Conservation (phyloP, 2,329 filamentous ascomycete species). For the Tolypocladium ophioglossoides region DNA sequence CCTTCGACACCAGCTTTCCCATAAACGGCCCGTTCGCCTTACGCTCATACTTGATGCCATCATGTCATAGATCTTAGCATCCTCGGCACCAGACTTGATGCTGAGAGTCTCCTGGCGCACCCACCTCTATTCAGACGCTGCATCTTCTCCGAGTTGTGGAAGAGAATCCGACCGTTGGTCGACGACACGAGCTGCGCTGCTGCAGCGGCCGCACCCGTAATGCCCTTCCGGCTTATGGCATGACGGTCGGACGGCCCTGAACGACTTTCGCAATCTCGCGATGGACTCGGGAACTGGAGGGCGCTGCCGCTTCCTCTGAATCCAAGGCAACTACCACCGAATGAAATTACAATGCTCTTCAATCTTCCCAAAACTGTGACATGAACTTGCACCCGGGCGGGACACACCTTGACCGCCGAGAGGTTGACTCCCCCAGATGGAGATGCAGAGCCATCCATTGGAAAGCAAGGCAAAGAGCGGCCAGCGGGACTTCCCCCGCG, state of each 20-base stretch:
- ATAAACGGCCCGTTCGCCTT: slow-evolving; percentile 50
- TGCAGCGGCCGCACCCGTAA: slow-evolving; percentile 14
- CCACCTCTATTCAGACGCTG: slow-evolving; percentile 45
- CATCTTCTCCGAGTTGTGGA: slow-evolving; percentile 38
- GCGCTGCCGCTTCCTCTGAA: too few relatives aligned
- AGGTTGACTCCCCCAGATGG: not conserved
- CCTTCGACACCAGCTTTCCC: slow-evolving; percentile 52
- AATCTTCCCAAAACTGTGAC: not conserved
- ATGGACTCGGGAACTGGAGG: too few relatives aligned
- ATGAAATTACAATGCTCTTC: not conserved
- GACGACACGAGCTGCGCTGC: slow-evolving; percentile 6
- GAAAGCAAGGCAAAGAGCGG: not conserved
- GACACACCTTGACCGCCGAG: not conserved
- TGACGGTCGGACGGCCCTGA: slow-evolving; percentile 40
- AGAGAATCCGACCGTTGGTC: slow-evolving; percentile 19
- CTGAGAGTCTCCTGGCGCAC: slow-evolving; percentile 39
- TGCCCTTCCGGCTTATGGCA: slow-evolving; percentile 29
- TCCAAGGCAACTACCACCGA: not conserved
- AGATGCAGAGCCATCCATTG: not conserved
- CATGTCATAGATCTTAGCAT: slow-evolving; percentile 45
- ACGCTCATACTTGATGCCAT: slow-evolving; percentile 51
- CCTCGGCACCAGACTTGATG: slow-evolving; percentile 31
- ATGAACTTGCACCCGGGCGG: not conserved
- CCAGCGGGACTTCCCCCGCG: not conserved
- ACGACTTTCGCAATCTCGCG: slow-evolving; percentile 42